Evolutionary conservation across 805 yeast genomes (phyloP).

Genomic region (Ogataea salicorniae): DNA sequence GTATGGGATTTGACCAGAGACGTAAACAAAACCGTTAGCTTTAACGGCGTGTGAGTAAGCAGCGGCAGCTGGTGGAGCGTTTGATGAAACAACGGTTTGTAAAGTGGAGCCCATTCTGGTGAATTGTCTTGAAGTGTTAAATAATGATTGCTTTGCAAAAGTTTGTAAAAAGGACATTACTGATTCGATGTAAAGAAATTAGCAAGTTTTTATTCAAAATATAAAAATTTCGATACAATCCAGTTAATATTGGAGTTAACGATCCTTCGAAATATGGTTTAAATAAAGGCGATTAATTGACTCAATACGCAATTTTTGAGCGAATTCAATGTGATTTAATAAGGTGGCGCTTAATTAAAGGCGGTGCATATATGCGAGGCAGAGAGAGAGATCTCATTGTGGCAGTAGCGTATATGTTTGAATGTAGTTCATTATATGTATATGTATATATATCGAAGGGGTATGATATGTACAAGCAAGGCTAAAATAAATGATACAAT

Average conservation of each 20-base stretch:
- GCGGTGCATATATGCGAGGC: no score
- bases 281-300: background rate
- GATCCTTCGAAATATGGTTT: background rate
- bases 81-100: constrained; percentile 52
- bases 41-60: constrained; percentile 94
- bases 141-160: constrained; percentile 13
- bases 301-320: background rate
- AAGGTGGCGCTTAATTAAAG: no score
- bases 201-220: background rate
- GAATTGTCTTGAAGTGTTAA: constrained; percentile 11
- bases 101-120: constrained; percentile 32
- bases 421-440: background rate
- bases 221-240: no score
- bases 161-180: constrained; percentile 9
- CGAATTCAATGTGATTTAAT: no score
- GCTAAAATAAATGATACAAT: background rate
- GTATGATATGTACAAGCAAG: no score
- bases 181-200: background rate
- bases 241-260: background rate
- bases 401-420: no score
- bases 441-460: background rate
- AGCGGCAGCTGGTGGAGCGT: constrained; percentile 96
- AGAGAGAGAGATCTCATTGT: no score
- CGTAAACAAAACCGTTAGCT: constrained; percentile 83
- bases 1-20: constrained; percentile 93